Evolutionary conservation across 495 filamentous ascomycete genomes (phyloP).

Genomic region (Oleoguttula mirabilis): DNA sequence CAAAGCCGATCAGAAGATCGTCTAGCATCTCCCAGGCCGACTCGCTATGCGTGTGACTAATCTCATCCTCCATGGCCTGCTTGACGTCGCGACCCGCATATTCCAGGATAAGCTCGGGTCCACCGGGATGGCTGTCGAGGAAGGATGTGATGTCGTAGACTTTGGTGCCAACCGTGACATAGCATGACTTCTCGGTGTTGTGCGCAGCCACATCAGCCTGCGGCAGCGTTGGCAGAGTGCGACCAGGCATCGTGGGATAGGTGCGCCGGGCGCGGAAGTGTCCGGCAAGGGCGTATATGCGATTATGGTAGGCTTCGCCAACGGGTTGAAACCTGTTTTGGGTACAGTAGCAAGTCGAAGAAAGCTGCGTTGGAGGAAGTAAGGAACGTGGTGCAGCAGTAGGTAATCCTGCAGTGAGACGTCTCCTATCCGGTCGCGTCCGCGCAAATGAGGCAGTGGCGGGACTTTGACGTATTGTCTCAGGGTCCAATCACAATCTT

Average conservation of each 20-base stretch:
- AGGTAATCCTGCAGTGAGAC: too few species aligned
- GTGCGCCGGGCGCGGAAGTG: too few species aligned
- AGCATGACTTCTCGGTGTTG: conserved; percentile 75
- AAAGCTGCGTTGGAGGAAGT: too few species aligned
- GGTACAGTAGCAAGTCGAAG: too few species aligned
- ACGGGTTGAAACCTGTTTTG: too few species aligned
- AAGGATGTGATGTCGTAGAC: conserved; percentile 95
- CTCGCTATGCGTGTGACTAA: conserved; percentile 75
- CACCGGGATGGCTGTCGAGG: conserved; percentile 78
- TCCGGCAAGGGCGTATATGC: too few species aligned
- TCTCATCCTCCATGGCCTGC: conserved; percentile 69
- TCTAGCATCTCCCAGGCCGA: conserved; percentile 88
- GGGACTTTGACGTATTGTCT: too few species aligned
- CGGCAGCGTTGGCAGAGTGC: conserved; percentile 66
- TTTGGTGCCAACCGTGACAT: conserved; percentile 76
- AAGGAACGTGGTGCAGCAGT: too few species aligned
- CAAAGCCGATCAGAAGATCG: conserved; percentile 69
- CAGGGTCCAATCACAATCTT: too few species aligned
- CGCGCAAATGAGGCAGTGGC: too few species aligned
- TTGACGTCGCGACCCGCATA: conserved; percentile 81
- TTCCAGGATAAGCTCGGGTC: conserved; percentile 74
- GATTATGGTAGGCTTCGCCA: too few species aligned
- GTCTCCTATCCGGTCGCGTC: too few species aligned
- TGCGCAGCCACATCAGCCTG: conserved; percentile 66
- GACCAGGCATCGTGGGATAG: conserved; percentile 23